Evolutionary conservation across 1,284 basidiomycete species (phyloP).

Genomic region (Microbotryomycetes sp.): DNA sequence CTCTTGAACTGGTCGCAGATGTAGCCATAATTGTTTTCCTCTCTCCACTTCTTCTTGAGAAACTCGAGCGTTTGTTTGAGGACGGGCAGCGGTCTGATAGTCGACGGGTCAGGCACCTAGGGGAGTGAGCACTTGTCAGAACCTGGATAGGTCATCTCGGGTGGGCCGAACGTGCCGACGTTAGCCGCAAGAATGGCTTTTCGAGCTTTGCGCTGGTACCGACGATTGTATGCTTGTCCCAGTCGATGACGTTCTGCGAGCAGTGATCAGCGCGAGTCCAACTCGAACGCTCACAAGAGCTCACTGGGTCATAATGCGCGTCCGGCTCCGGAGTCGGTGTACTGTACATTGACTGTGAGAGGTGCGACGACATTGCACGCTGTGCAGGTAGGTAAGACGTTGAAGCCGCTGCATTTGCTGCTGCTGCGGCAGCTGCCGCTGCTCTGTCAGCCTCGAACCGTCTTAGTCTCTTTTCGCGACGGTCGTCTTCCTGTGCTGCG

Average conservation of each 20-base stretch:
- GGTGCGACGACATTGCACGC: neutral
- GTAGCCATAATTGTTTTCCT: slow-evolving; percentile 79
- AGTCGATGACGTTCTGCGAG: slow-evolving; percentile 82
- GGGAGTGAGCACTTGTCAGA: neutral
- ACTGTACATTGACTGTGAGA: neutral
- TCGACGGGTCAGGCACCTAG: slow-evolving; percentile 88
- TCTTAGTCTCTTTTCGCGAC: slow-evolving; percentile 28
- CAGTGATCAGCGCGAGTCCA: neutral
- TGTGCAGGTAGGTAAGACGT: too few relatives aligned
- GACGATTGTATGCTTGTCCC: slow-evolving; percentile 93
- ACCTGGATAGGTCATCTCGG: neutral
- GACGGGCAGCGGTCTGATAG: slow-evolving; percentile 80
- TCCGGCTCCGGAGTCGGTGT: slow-evolving; percentile 29
- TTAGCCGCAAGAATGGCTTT: slow-evolving; percentile 92
- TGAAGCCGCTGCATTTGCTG: neutral
- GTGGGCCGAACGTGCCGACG: slow-evolving; percentile 56
- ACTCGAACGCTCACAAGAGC: slow-evolving; percentile 9
- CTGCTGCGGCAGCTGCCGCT: neutral
- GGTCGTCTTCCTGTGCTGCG: slow-evolving; percentile 37
- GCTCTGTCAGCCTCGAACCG: slow-evolving; percentile 11
- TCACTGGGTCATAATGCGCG: slow-evolving; percentile 45
- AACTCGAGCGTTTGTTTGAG: slow-evolving; percentile 78
- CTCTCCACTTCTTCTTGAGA: slow-evolving; percentile 81
- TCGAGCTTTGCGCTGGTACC: slow-evolving; percentile 82
- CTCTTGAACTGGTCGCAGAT: slow-evolving; percentile 98